These are phyloP conservation scores for Gaertneriomyces semiglobifer DNA, from an alignment of 192 early-diverging fungal genomes.

Conservation along the genomic window DNA sequence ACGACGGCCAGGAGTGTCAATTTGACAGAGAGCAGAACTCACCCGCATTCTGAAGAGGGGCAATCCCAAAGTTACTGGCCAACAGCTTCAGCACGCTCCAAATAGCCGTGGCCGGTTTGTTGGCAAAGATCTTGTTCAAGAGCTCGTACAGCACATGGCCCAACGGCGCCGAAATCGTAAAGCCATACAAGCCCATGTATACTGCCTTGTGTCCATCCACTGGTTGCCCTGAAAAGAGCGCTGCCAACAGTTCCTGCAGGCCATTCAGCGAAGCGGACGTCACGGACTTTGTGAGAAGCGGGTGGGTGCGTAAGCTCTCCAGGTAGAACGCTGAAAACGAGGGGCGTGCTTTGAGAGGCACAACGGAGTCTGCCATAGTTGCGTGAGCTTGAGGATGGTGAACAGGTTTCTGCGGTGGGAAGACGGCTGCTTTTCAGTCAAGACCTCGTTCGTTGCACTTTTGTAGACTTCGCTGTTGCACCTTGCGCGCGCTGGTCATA, in stretches of 20 bases:
- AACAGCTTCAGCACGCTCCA: conserved; percentile 69
- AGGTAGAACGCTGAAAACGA: conserved; percentile 1
- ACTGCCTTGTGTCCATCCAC: conserved; percentile 34
- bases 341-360: no score
- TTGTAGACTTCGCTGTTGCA: no score
- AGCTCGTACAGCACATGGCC: conserved; percentile 75
- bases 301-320: conserved; percentile 31
- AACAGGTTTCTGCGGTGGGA: no score
- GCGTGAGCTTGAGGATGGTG: no score
- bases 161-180: conserved; percentile 77
- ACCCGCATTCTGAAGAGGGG: conserved; percentile 84
- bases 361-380: no score
- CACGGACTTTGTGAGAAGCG: conserved; percentile 75
- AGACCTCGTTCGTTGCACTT: no score
- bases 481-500: no score
- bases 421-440: no score
- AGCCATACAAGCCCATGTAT: conserved; percentile 72
- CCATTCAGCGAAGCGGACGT: conserved; percentile 72
- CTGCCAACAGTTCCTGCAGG: conserved; percentile 75
- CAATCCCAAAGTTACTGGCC: conserved; percentile 71
- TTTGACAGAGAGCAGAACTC: conserved; percentile 9
- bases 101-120: conserved; percentile 54
- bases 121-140: conserved; percentile 70
- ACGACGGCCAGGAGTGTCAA: background rate
- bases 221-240: conserved; percentile 10